Evolutionary conservation across 2,329 filamentous ascomycete genomes (phyloP), one percentile per base, ranked within the genome.

Genomic region (Arthrocladium fulminans): DNA sequence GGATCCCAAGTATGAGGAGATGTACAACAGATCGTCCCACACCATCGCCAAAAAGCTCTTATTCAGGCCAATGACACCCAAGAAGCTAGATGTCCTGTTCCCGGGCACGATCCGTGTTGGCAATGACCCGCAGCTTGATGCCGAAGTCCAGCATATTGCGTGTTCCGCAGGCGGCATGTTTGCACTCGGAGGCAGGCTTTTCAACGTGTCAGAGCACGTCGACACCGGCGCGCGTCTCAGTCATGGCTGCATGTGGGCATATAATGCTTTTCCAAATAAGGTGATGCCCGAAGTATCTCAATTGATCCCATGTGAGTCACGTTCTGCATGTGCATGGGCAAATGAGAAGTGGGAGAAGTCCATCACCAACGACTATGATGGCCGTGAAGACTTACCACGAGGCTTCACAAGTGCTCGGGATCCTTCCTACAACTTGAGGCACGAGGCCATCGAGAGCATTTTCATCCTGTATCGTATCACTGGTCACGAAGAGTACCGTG

Each of bases 391-490:
- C 25, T 53, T 59, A 17, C 46, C 51, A 10, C 50, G 51, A 30
- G 57, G 59, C 8, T 57, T 53, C n/a, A 20, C 34, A 8, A 47
- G 41, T 13, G 40, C 57, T 30, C 43, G 32, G n/a, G 48, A 49
- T 13, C 12, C 49, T 48, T 48, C 47, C 8, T 60, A 54, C 45
- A 75, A 83, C 20, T 70, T 87, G 41, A 75, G 82, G 52, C 69
- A 77, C 0, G 77, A 81, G 60, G 76, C 76, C 0, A 76, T 81
- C 32, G 77, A 81, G 58, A 75, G 72, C 17, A 71, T 80, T 3
- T 81, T 80, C 60, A 66, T 80, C 53, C 64, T 80, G 60, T 79
- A 80, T 55, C 72, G 77, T 17, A 73, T 78, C 42, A 80, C 77
- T 0, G 77, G 77, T 9, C 71, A 79, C 51, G 68, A 69, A 50